Conservation (phyloP, 2,329 filamentous ascomycete species). For the Colletotrichum truncatum region DNA sequence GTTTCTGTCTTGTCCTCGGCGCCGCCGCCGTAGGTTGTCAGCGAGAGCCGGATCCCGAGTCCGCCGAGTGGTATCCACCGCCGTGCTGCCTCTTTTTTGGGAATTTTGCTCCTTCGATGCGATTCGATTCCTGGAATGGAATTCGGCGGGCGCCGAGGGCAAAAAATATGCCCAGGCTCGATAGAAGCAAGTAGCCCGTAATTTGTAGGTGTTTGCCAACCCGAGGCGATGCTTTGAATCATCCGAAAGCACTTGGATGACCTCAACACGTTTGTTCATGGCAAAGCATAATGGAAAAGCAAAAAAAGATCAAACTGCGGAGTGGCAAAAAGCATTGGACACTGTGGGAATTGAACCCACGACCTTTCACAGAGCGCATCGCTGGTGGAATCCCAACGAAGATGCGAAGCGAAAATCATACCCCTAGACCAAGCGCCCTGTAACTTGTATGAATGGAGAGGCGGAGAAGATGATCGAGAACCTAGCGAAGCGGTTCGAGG, state of each 20-base stretch:
- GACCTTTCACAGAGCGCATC: constrained; percentile 11
- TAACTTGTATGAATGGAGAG: not conserved
- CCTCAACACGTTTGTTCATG: too few species aligned
- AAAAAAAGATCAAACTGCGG: not conserved
- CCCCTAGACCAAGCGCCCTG: constrained; percentile 14
- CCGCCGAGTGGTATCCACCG: not conserved
- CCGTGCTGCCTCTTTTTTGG: not conserved
- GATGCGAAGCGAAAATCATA: constrained; percentile 16
- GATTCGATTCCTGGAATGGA: not conserved
- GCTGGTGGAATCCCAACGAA: not conserved
- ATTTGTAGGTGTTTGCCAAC: too few species aligned
- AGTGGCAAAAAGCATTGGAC: not conserved
- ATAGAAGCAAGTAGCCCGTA: too few species aligned
- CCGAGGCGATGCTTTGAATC: too few species aligned
- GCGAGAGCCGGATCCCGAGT: not conserved
- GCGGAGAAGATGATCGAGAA: not conserved
- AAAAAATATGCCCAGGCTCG: too few species aligned
- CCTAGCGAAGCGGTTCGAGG: not conserved
- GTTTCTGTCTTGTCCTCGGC: not conserved
- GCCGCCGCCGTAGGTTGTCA: not conserved
- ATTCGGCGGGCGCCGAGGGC: not conserved
- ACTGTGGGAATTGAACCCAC: constrained; percentile 11
- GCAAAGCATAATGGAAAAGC: not conserved
- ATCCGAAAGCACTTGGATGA: too few species aligned
- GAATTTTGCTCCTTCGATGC: not conserved